Evolutionary conservation across 2,329 filamentous ascomycete species (phyloP).

Genomic region (Paecilomyces sp.): DNA sequence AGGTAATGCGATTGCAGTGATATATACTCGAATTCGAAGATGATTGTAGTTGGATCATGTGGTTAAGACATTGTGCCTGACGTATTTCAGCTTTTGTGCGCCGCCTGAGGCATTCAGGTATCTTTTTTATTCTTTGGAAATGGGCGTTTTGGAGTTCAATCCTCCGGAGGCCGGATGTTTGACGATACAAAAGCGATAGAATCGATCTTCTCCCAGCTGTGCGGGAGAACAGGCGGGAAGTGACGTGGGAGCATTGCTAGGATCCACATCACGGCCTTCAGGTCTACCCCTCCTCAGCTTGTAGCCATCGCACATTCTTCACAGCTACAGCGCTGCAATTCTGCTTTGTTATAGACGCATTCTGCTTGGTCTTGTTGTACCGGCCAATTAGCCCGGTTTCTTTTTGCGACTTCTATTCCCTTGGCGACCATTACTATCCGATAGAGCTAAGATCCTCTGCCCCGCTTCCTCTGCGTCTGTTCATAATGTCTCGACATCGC

Average conservation of each 20-base stretch:
- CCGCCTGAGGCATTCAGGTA: too few relatives aligned
- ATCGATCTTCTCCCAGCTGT: background rate
- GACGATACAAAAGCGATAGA: too few relatives aligned
- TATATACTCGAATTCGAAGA: background rate
- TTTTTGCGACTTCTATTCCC: background rate
- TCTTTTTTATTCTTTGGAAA: too few relatives aligned
- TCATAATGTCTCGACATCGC: conserved; percentile 38
- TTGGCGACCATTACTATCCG: background rate
- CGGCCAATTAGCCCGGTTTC: background rate
- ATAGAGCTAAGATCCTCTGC: background rate
- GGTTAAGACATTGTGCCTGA: too few relatives aligned
- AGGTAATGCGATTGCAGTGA: background rate
- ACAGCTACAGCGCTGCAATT: background rate
- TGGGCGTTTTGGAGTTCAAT: too few relatives aligned
- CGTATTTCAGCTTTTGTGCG: too few relatives aligned
- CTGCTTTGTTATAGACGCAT: background rate
- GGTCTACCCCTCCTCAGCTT: background rate
- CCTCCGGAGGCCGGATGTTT: too few relatives aligned
- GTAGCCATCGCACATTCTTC: background rate
- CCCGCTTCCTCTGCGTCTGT: background rate
- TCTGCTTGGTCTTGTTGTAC: background rate
- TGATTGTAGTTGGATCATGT: too few relatives aligned
- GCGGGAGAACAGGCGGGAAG: conserved; percentile 14
- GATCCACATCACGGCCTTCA: background rate
- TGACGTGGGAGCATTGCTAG: conserved; percentile 20